Evolutionary conservation across 164 flowering plant species (phyloP).

Genomic region (Stephania japonica): DNA sequence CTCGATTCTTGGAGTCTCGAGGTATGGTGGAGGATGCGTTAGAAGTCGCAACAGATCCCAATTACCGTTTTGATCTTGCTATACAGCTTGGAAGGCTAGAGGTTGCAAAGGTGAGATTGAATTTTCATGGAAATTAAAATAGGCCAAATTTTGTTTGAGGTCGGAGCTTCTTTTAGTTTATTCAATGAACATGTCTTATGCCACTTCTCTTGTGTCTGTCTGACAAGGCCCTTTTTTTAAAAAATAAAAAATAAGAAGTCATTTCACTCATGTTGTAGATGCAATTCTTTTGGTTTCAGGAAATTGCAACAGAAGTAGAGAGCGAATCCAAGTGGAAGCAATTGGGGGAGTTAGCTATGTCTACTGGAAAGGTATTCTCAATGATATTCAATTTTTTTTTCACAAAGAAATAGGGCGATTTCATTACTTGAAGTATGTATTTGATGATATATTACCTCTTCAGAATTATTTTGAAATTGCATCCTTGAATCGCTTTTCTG

Average conservation of each 20-base stretch:
- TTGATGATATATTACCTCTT: neutral
- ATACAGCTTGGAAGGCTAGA: conserved; percentile 86
- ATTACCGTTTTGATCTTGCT: conserved; percentile 94
- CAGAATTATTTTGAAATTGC: neutral
- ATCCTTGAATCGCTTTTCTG: neutral
- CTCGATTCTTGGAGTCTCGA: conserved; percentile 92
- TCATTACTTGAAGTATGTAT: neutral
- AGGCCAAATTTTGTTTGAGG: neutral
- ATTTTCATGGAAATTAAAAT: neutral
- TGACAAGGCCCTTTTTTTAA: neutral
- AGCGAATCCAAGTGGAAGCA: conserved; percentile 99
- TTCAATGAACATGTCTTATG: neutral
- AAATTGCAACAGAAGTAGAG: conserved; percentile 72
- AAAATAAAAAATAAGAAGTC: too few species aligned
- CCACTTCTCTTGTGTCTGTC: neutral
- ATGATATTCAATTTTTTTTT: neutral
- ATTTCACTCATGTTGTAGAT: too few species aligned
- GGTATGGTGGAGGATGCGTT: conserved; percentile 95
- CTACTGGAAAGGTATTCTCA: conserved; percentile 68
- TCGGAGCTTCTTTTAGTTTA: neutral
- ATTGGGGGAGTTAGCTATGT: conserved; percentile 95
- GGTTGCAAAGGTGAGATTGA: conserved; percentile 64
- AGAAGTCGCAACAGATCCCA: conserved; percentile 96
- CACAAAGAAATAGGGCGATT: neutral
- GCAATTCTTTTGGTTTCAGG: conserved; percentile 35